Conservation (phyloP, 106 monocot species). For the Narthecium ossifragum region DNA sequence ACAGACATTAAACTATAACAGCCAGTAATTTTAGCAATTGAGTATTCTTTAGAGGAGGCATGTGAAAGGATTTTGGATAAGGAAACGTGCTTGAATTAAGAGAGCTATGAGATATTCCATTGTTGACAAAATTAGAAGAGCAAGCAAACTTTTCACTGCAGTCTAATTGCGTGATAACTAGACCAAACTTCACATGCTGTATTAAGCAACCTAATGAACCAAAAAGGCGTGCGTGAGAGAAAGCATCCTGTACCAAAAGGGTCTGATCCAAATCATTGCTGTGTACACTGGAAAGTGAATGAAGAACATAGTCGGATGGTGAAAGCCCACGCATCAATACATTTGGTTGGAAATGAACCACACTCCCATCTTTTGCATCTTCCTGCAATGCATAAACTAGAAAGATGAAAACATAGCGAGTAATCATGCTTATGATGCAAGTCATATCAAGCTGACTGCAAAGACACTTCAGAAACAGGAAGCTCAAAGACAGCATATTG, state of each 20-base stretch:
- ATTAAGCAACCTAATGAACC: not conserved
- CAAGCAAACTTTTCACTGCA: not conserved
- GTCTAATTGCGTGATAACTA: not conserved
- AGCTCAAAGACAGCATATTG: not conserved
- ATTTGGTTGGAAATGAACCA: constrained; percentile 58
- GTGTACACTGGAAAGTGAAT: constrained; percentile 59
- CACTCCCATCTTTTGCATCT: constrained; percentile 42
- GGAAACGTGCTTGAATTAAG: not conserved
- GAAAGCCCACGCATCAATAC: constrained; percentile 58
- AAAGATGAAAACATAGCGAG: not conserved
- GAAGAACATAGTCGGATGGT: constrained; percentile 79
- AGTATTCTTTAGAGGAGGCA: no score
- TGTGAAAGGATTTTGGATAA: not conserved
- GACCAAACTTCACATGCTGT: not conserved
- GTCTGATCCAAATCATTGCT: constrained; percentile 88
- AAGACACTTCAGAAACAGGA: not conserved
- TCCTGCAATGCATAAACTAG: constrained; percentile 30
- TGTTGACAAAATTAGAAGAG: not conserved
- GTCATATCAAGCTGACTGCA: not conserved
- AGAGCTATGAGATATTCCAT: not conserved
- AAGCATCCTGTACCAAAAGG: constrained; percentile 52
- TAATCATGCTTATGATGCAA: not conserved
- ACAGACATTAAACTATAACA: no score
- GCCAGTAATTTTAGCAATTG: no score
- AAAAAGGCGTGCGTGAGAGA: not conserved